phyloP scores from a whole-genome alignment of 192 early-diverging fungal genomes.

The Geranomyces michiganensis region DNA sequence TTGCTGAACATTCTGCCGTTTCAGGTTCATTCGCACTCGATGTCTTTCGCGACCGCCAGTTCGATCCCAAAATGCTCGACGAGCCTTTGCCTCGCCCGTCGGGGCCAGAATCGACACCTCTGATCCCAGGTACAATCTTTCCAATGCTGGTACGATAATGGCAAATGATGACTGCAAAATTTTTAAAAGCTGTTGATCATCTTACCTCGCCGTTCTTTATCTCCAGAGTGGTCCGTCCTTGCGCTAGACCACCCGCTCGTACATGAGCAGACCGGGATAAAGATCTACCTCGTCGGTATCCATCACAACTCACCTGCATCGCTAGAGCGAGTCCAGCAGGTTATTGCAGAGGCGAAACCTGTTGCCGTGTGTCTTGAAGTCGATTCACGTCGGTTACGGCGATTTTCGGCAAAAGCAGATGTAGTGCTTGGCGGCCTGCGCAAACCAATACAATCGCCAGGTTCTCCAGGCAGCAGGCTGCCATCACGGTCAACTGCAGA shows the following conservation, averaged over 20 bases:
- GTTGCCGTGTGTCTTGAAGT: slow-evolving; percentile 30
- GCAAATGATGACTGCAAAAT: neutral
- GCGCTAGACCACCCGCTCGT: slow-evolving; percentile 26
- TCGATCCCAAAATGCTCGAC: too few relatives aligned
- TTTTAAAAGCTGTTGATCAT: neutral
- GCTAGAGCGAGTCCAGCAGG: slow-evolving; percentile 23
- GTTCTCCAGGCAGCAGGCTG: too few relatives aligned
- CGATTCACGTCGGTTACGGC: slow-evolving; percentile 6
- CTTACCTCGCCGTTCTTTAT: neutral
- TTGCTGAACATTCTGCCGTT: too few relatives aligned
- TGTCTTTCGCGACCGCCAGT: too few relatives aligned
- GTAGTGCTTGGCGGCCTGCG: neutral
- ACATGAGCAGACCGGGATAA: slow-evolving; percentile 27
- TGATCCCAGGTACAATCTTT: neutral
- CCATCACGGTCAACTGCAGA: neutral
- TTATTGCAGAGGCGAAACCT: slow-evolving; percentile 23
- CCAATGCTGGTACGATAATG: neutral
- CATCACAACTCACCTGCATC: slow-evolving; percentile 35
- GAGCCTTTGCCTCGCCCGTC: too few relatives aligned
- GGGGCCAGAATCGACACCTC: neutral
- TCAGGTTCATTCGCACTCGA: too few relatives aligned
- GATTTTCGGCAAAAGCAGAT: slow-evolving; percentile 20
- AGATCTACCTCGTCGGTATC: slow-evolving; percentile 26
- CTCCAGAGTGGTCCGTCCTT: slow-evolving; percentile 21
- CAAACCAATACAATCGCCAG: neutral